phyloP scores from a whole-genome alignment of 768 basidiomycete species.

The Suillus subluteus region DNA sequence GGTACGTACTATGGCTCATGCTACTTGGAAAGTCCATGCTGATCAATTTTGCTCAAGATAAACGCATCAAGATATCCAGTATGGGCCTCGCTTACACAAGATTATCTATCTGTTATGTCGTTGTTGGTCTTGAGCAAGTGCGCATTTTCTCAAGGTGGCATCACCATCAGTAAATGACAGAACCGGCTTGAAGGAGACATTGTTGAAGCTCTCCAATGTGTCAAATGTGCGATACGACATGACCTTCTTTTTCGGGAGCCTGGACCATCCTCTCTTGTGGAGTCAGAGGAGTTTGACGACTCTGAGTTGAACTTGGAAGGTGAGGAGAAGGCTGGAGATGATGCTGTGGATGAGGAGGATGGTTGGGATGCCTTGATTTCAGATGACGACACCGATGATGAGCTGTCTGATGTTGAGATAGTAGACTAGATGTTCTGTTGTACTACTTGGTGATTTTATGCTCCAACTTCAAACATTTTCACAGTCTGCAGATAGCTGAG shows the following conservation, averaged over 20 bases:
- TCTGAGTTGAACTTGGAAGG: not conserved
- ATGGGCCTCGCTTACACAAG: slow-evolving; percentile 41
- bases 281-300: not conserved
- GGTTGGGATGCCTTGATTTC: not conserved
- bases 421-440: too few relatives aligned
- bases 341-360: not conserved
- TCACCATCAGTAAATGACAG: slow-evolving; percentile 39
- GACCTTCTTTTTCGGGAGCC: slow-evolving; percentile 27
- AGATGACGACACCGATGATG: too few relatives aligned
- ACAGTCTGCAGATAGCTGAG: too few relatives aligned
- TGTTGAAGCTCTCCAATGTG: too few relatives aligned
- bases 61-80: slow-evolving; percentile 33
- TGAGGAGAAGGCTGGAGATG: not conserved
- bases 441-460: too few relatives aligned
- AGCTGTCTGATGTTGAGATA: too few relatives aligned
- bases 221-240: slow-evolving; percentile 27
- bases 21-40: not conserved
- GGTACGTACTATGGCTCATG: slow-evolving; percentile 27
- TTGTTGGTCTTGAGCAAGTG: slow-evolving; percentile 41
- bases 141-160: slow-evolving; percentile 43
- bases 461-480: too few relatives aligned
- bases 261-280: not conserved
- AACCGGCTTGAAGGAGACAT: slow-evolving; percentile 39
- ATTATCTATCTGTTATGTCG: slow-evolving; percentile 43
- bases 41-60: slow-evolving; percentile 8